Evolutionary conservation across 257 asterid species (phyloP).

Genomic region (Fraxinus quadrangulata): DNA sequence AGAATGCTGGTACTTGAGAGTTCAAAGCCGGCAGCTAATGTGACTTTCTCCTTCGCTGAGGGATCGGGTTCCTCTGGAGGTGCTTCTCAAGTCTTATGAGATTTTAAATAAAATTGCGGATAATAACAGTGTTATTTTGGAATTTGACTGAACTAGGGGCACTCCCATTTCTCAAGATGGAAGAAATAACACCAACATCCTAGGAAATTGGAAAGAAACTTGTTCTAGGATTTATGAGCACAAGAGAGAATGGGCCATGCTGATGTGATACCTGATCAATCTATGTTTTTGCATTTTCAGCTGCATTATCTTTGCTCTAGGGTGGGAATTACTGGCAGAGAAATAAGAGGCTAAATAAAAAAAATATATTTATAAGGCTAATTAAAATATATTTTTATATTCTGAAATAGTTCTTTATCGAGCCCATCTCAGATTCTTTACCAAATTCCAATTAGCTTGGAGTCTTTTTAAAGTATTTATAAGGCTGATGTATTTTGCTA

Average conservation of each 20-base stretch:
- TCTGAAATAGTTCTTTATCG: too few relatives aligned
- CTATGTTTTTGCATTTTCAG: not conserved
- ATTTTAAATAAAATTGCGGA: not conserved
- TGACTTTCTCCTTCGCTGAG: too few relatives aligned
- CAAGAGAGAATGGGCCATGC: not conserved
- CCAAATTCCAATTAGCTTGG: not conserved
- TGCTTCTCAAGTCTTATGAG: not conserved
- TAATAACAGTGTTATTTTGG: not conserved
- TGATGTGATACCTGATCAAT: not conserved
- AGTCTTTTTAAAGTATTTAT: not conserved
- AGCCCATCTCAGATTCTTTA: not conserved
- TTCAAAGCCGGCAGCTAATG: not conserved
- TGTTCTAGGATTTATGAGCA: not conserved
- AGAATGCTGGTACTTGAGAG: not conserved
- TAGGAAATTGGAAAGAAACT: not conserved
- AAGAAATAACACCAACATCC: not conserved
- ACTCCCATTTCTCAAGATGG: not conserved
- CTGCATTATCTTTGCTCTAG: not conserved
- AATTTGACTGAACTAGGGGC: not conserved
- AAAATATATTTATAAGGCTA: too few relatives aligned
- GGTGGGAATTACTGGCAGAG: not conserved
- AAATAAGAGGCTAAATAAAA: not conserved
- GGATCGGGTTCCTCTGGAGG: too few relatives aligned
- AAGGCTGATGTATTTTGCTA: not conserved
- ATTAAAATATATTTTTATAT: too few relatives aligned